Evolutionary conservation across 2,329 filamentous ascomycete genomes (phyloP).

Genomic region (Neoscytalidium dimidiatum): DNA sequence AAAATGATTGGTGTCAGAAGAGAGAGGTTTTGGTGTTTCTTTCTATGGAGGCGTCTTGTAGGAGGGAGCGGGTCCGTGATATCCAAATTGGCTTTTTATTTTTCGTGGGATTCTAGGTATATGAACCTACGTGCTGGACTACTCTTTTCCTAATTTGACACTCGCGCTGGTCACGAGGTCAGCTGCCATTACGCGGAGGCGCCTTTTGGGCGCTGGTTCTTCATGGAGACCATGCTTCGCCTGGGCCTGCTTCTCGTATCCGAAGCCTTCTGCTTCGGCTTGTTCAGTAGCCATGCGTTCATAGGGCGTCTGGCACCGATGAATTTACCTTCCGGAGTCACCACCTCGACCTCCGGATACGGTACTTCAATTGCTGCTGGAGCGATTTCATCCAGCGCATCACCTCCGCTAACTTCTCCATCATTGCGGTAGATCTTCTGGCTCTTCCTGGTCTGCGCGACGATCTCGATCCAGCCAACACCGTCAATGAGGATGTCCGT

Average conservation of each 20-base stretch:
- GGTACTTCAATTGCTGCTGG: slow-evolving; percentile 25
- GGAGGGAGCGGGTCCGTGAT: not conserved
- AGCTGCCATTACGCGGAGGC: not conserved
- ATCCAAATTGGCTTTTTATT: no score
- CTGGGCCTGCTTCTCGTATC: slow-evolving; percentile 61
- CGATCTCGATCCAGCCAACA: slow-evolving; percentile 89
- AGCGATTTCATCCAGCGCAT: slow-evolving; percentile 52
- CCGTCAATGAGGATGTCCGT: slow-evolving; percentile 89
- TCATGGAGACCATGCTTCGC: slow-evolving; percentile 64
- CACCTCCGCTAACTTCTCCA: not conserved
- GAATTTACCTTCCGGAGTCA: slow-evolving; percentile 80
- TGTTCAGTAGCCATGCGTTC: slow-evolving; percentile 66
- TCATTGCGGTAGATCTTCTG: slow-evolving; percentile 6
- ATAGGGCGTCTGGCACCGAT: slow-evolving; percentile 68
- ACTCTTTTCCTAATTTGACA: no score
- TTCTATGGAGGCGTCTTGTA: not conserved
- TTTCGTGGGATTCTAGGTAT: no score
- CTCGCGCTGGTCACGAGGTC: not conserved
- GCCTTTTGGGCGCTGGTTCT: slow-evolving; percentile 5
- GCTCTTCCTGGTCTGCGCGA: slow-evolving; percentile 71
- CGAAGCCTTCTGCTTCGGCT: slow-evolving; percentile 54
- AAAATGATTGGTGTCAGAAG: not conserved
- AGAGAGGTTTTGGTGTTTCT: not conserved
- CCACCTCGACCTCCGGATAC: slow-evolving; percentile 80
- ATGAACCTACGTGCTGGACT: not conserved